These are phyloP conservation scores for Phytophthora sojae DNA, from an alignment of 352 stramenopile genomes.

Conservation along the genomic window DNA sequence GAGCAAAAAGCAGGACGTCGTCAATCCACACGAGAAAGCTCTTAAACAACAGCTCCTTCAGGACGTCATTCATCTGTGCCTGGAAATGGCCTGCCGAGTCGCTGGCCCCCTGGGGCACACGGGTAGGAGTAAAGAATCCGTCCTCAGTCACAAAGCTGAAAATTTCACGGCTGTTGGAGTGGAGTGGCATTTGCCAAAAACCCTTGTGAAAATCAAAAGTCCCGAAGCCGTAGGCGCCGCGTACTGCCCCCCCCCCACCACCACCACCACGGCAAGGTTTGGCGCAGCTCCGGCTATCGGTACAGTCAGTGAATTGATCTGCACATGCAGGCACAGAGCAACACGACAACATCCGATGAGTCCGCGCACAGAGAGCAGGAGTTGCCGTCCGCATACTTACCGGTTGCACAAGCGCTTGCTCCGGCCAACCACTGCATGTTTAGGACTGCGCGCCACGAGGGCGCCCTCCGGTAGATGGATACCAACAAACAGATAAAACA, in stretches of 20 bases:
- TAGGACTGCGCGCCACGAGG: too few species aligned
- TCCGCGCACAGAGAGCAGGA: too few species aligned
- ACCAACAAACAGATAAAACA: too few species aligned
- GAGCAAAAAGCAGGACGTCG: constrained; percentile 4
- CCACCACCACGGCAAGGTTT: background rate
- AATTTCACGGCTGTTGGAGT: background rate
- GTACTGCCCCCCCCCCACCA: too few species aligned
- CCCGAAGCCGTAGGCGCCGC: background rate
- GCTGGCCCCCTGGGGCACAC: background rate
- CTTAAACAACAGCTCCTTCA: constrained; percentile 15
- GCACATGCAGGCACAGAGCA: too few species aligned
- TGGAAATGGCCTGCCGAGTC: constrained; percentile 9
- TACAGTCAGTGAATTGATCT: too few species aligned
- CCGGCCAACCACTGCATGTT: too few species aligned
- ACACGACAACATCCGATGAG: too few species aligned
- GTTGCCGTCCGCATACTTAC: too few species aligned
- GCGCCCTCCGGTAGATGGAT: too few species aligned
- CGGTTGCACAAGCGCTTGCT: too few species aligned
- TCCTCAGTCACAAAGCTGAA: background rate
- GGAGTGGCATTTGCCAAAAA: background rate
- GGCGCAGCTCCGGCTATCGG: background rate
- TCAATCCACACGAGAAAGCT: constrained; percentile 13
- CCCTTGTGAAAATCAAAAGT: background rate
- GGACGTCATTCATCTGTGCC: constrained; percentile 8
- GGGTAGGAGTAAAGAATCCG: background rate